Conservation (phyloP, 148 eudicot species). For the Diospyros kaki region DNA sequence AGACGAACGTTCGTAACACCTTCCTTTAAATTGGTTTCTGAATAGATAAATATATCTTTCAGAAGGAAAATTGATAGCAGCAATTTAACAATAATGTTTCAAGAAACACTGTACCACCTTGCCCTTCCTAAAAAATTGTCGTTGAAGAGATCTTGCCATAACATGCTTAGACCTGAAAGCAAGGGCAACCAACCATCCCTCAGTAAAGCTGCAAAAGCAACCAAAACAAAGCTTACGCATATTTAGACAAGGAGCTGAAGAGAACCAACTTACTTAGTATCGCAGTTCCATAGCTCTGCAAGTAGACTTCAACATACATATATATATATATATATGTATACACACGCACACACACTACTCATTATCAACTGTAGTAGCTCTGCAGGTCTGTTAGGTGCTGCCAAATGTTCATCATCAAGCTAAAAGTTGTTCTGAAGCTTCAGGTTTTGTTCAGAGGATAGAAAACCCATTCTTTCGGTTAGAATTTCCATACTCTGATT, state of each 20-base stretch:
- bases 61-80: background rate
- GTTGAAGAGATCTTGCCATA: background rate
- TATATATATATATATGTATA: too few species aligned
- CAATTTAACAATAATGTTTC: background rate
- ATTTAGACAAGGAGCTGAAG: background rate
- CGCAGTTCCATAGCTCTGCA: too few species aligned
- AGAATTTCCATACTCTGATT: constrained; percentile 31
- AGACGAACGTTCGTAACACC: background rate
- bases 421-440: background rate
- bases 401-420: too few species aligned
- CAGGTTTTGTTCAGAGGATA: constrained; percentile 28
- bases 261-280: too few species aligned
- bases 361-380: too few species aligned
- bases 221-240: too few species aligned
- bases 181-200: background rate
- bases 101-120: background rate
- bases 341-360: too few species aligned
- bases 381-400: too few species aligned
- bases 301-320: too few species aligned
- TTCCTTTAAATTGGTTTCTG: background rate
- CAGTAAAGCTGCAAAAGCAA: background rate
- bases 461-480: constrained; percentile 37
- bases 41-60: background rate
- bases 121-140: background rate
- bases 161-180: background rate